Conservation (phyloP, 805 yeast species). For the Wickerhamiella siamensis region DNA sequence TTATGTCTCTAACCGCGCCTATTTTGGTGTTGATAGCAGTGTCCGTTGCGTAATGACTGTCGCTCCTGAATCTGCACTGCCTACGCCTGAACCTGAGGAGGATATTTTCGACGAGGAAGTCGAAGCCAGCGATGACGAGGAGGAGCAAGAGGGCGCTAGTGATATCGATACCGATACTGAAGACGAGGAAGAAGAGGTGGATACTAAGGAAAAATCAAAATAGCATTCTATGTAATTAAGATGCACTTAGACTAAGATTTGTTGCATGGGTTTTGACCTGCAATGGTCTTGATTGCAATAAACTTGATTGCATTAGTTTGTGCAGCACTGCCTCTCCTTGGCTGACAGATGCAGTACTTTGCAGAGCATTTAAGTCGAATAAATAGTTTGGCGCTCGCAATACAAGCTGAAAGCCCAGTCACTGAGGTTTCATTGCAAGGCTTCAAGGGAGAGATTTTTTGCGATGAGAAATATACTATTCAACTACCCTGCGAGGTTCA, state of each 20-base stretch:
- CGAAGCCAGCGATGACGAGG: slow-evolving; percentile 29
- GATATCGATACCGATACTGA: slow-evolving; percentile 55
- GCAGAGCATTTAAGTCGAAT: slow-evolving; percentile 19
- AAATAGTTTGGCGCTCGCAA: slow-evolving; percentile 12
- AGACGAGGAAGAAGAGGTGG: slow-evolving; percentile 35
- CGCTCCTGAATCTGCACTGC: slow-evolving; percentile 24
- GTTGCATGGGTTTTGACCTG: not conserved
- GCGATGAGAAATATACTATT: no score
- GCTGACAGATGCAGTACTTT: slow-evolving; percentile 10
- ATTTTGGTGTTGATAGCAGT: slow-evolving; percentile 70
- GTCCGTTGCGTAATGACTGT: slow-evolving; percentile 61
- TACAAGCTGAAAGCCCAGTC: slow-evolving; percentile 8
- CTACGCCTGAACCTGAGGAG: slow-evolving; percentile 21
- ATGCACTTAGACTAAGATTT: not conserved
- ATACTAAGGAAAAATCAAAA: slow-evolving; percentile 2
- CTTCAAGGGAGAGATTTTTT: no score
- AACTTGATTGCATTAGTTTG: not conserved
- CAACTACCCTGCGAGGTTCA: no score
- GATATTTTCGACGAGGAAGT: slow-evolving; percentile 27
- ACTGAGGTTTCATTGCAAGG: no score
- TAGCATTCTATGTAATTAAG: not conserved
- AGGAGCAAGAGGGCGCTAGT: slow-evolving; percentile 31
- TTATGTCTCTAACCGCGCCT: slow-evolving; percentile 54
- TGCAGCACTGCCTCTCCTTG: not conserved
- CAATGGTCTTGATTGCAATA: not conserved